Conservation (phyloP, 495 filamentous ascomycete species). For the Xanthoparmelia taractica region DNA sequence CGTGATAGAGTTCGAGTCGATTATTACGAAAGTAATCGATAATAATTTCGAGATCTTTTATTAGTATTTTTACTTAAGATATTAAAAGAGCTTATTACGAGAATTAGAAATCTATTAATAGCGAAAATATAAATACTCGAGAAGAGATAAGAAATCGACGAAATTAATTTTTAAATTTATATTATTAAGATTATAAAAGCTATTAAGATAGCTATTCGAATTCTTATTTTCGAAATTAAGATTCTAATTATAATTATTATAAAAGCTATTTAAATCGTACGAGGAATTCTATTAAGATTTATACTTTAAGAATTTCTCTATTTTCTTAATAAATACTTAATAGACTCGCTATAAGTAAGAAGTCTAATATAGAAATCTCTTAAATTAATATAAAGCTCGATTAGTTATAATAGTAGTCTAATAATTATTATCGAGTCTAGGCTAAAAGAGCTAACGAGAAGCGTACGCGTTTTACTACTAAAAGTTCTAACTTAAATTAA, state of each 20-base stretch:
- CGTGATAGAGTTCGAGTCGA: too few species aligned
- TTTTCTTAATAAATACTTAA: not conserved
- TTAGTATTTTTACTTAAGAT: not conserved
- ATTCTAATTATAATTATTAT: not conserved
- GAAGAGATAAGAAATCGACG: not conserved
- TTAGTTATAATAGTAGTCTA: not conserved
- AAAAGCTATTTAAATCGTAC: not conserved
- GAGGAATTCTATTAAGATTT: not conserved
- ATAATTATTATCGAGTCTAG: not conserved
- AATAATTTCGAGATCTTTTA: not conserved
- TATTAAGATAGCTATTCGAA: not conserved
- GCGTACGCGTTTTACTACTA: not conserved
- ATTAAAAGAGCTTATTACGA: not conserved
- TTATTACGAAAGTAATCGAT: too few species aligned
- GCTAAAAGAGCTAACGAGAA: not conserved
- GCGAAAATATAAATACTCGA: not conserved
- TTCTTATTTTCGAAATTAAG: not conserved
- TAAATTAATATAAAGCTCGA: not conserved
- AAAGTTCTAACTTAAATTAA: not conserved
- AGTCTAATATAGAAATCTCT: not conserved
- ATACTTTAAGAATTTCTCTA: not conserved
- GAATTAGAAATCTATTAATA: not conserved
- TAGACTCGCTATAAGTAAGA: not conserved
- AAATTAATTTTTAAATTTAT: not conserved
- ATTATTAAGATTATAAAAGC: not conserved